A percentile compares a stretch with the other conserved stretches of the same genome.
Conservation (phyloP, 352 stramenopile species). For the Elongisporangium prolatum region DNA sequence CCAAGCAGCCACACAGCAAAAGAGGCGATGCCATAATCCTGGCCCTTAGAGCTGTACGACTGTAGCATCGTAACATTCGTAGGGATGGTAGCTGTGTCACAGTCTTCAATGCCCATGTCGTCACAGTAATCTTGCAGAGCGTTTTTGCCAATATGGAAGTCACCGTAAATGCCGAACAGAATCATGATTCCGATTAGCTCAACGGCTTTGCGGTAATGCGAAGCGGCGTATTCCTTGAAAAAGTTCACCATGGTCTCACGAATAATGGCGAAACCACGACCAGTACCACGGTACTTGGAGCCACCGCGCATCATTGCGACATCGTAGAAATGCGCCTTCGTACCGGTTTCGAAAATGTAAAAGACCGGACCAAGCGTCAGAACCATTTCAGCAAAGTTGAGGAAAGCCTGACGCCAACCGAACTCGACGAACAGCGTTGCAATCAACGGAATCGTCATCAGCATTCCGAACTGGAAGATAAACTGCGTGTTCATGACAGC, state of each 20-base stretch:
- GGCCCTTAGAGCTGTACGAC: conserved; percentile 78
- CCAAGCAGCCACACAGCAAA: conserved; percentile 85
- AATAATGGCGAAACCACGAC: conserved; percentile 81
- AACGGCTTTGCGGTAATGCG: conserved; percentile 77
- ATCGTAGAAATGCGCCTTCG: conserved; percentile 84
- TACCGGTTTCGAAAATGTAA: conserved; percentile 87
- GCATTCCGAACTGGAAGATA: conserved; percentile 87
- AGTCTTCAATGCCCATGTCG: conserved; percentile 37
- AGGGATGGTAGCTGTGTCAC: conserved; percentile 41
- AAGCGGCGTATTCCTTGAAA: conserved; percentile 83
- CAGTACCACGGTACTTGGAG: conserved; percentile 82
- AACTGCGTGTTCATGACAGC: conserved; percentile 84
- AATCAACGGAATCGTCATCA: conserved; percentile 85
- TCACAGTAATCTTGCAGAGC: conserved; percentile 54
- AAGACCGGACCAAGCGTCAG: conserved; percentile 82
- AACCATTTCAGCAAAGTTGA: conserved; percentile 79
- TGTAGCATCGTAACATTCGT: conserved; percentile 69
- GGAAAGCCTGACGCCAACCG: conserved; percentile 73
- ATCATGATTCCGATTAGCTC: conserved; percentile 81
- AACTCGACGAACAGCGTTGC: conserved; percentile 81
- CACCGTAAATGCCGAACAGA: conserved; percentile 72
- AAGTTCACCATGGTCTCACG: conserved; percentile 84
- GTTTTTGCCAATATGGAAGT: conserved; percentile 69
- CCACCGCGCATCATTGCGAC: conserved; percentile 82
- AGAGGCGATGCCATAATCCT: conserved; percentile 85